phyloP scores from a whole-genome alignment of 352 stramenopile genomes.

The Phytophthora pini region DNA sequence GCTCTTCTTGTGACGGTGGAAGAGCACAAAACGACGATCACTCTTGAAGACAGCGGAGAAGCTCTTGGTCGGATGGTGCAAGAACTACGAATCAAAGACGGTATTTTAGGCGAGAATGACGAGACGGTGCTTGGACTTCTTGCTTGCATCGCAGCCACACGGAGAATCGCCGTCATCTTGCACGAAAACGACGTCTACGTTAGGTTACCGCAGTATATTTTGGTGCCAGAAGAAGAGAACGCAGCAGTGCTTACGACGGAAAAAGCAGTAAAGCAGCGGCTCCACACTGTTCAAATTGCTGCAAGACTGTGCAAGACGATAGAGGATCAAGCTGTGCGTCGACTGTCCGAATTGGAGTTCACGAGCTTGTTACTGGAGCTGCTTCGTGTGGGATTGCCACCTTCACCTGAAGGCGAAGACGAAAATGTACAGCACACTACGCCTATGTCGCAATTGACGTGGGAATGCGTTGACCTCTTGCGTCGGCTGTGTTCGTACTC shows the following conservation, averaged over 20 bases:
- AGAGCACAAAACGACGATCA: constrained; percentile 79
- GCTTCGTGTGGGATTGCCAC: constrained; percentile 35
- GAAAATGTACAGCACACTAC: not conserved
- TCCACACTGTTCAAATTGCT: constrained; percentile 34
- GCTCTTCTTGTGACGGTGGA: constrained; percentile 61
- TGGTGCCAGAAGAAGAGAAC: constrained; percentile 2
- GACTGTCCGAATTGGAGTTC: constrained; percentile 52
- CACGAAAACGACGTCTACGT: constrained; percentile 64
- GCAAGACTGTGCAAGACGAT: constrained; percentile 41
- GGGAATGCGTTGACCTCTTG: constrained; percentile 52
- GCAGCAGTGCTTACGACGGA: not conserved
- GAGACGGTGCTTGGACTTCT: constrained; percentile 52
- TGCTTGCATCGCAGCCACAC: constrained; percentile 41
- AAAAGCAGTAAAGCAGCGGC: constrained; percentile 1
- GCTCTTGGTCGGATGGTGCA: constrained; percentile 53
- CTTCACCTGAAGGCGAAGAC: constrained; percentile 3
- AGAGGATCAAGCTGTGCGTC: constrained; percentile 38
- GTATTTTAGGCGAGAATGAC: constrained; percentile 45
- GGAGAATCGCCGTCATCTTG: constrained; percentile 57
- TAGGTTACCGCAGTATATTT: constrained; percentile 51
- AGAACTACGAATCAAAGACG: constrained; percentile 45
- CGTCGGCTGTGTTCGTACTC: constrained; percentile 38
- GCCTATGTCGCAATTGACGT: constrained; percentile 23
- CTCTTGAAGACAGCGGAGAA: constrained; percentile 74
- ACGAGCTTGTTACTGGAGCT: constrained; percentile 45